Base-by-base conservation (phyloP, 2,329 filamentous ascomycete species). In the Penicillium olsonii region DNA sequence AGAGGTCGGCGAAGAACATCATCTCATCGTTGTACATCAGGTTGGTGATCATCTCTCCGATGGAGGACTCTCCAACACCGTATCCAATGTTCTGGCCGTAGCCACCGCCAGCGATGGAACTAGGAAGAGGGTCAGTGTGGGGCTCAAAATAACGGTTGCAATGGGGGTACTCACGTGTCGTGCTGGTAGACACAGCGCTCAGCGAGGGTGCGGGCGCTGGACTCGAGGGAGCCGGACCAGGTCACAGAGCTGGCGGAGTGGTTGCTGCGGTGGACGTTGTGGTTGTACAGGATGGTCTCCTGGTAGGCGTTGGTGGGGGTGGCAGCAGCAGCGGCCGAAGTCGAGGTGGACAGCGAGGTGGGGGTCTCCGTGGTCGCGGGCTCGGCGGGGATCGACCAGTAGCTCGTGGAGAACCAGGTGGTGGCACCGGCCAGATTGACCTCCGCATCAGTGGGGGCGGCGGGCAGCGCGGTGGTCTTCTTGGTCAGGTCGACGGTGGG, bases 1-100 rank as follows among this genome's bases (percentile, higher is more conserved):
- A 94, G 45, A 74, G 70, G 24, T 66, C 63, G 50, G 78, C 78
- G 72, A 79, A 85, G 63, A 73, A 73, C 55, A 68, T 67, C 62
- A 87, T 76, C 72, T 96, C 90, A 63, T 82, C 82, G 69, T 94
- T 90, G 82, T 96, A 96, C 90, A 94, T 96, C 74, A 87, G 78
- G 68, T 92, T 82, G 64, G 85, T 89, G 67, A 92, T 85, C 59
- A 87, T 84, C 56, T 81, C 77, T 45, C 84, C 83, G 55, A 89
- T 78, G 39, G 84, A 80, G 52, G 70, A 72, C n/a, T 74, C 68
- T 2, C 71, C 65, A 52, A 82, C 78, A 58, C 85, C 78, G 53
- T 86, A 85, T 65, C 89, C 92, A 51, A 97, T 86, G 81, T 97
- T 99, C 77, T 99, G 94, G 56, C 94, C 94, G 66, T 94, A 95